Percentiles rank a stretch among this genome's conserved stretches.
Evolutionary conservation across 1,284 basidiomycete species (phyloP).

Genomic region (Takashimella tepidaria): DNA sequence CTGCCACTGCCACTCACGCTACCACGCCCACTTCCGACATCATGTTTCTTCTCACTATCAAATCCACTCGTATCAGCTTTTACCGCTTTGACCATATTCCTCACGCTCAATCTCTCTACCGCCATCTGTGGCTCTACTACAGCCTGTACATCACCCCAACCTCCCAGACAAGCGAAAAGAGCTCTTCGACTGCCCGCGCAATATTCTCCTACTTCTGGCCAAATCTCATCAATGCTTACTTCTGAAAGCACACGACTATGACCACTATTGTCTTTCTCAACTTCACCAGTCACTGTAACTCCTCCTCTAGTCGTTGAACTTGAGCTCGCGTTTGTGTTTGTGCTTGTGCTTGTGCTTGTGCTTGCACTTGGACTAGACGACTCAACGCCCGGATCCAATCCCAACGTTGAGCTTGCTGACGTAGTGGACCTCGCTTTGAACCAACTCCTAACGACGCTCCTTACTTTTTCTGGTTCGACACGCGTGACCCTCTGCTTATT

Average conservation of each 20-base stretch:
- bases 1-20: no score
- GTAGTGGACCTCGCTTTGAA: background rate
- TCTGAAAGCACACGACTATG: background rate
- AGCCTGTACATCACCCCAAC: background rate
- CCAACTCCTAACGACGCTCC: background rate
- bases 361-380: background rate
- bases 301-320: background rate
- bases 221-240: background rate
- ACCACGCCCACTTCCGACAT: background rate
- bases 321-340: no score
- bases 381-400: background rate
- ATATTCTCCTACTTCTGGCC: background rate
- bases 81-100: background rate
- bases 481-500: constrained; percentile 6
- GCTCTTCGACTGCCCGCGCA: background rate
- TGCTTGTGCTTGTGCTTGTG: background rate
- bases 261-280: no score
- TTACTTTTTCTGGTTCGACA: background rate
- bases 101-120: background rate
- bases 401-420: background rate
- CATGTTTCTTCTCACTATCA: no score
- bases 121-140: background rate
- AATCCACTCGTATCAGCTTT: background rate
- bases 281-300: background rate
- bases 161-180: background rate